A percentile compares a stretch with the other conserved stretches of the same genome.
These are phyloP conservation scores for Hordeum pubiflorum DNA, from an alignment of 202 grass and related monocot species.

Conservation along the genomic window DNA sequence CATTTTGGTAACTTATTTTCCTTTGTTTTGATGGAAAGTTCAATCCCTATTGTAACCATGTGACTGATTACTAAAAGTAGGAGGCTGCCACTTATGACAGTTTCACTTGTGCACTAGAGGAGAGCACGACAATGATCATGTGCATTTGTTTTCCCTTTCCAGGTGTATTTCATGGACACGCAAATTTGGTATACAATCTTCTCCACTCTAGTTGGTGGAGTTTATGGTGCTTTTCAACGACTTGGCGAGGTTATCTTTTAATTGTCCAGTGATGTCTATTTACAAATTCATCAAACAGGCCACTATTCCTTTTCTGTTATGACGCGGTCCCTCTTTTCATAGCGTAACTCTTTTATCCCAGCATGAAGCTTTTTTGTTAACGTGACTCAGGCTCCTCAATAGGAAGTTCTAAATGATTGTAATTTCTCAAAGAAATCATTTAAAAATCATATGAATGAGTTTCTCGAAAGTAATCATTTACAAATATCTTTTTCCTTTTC, in stretches of 20 bases:
- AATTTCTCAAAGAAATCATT: too few relatives aligned
- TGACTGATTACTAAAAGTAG: neutral
- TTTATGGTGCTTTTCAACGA: slow-evolving; percentile 86
- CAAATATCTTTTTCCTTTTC: slow-evolving; percentile 22
- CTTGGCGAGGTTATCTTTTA: slow-evolving; percentile 74
- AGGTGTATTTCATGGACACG: slow-evolving; percentile 99
- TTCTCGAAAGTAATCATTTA: neutral
- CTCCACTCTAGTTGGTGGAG: slow-evolving; percentile 82
- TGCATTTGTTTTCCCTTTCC: slow-evolving; percentile 24
- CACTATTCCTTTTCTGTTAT: too few relatives aligned
- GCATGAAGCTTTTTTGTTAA: too few relatives aligned
- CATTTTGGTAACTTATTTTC: slow-evolving; percentile 58
- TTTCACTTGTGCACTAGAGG: neutral
- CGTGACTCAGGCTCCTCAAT: too few relatives aligned
- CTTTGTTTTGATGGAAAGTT: slow-evolving; percentile 11
- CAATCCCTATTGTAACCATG: neutral
- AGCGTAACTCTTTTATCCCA: too few relatives aligned
- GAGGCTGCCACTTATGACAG: neutral
- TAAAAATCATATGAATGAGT: too few relatives aligned
- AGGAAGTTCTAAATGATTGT: too few relatives aligned
- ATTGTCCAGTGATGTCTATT: neutral
- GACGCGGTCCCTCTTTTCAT: too few relatives aligned
- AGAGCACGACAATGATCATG: slow-evolving; percentile 8
- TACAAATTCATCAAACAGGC: too few relatives aligned
- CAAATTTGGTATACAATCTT: slow-evolving; percentile 99